Base-by-base conservation (phyloP, 208 protist genomes). In the Lotmaria passim region DNA sequence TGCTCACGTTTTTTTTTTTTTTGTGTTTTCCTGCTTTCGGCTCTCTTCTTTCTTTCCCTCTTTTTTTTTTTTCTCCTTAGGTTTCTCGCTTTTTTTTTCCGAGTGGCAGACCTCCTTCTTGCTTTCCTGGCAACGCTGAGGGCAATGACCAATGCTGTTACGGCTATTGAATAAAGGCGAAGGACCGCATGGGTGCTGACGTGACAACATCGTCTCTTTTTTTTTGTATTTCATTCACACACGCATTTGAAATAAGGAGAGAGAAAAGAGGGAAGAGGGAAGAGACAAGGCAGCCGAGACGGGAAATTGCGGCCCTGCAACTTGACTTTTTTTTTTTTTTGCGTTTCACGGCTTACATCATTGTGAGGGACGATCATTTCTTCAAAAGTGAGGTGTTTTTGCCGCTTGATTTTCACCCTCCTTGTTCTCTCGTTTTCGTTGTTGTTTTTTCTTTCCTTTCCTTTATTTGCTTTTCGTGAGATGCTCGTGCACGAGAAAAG, bases 341-440 rank as follows among this genome's bases (percentile, higher is more conserved):
- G n/a, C n/a, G n/a, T 48, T 21, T 48, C 43, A 23, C 43, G 7
- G 43, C 17, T 48, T 8, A 21, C 5, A 19, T 48, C 21, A n/a
- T 19, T 48, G 43, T 19, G 51, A 30, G 17, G 31, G 4, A 3
- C 19, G 31, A 34, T 24, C 12, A 57, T 17, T 39, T 7, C 30
- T 19, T 57, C 51, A 57, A 57, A 57, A 57, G 51, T 39, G 51
- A 57, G 7, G 41, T 47, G 44, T n/a, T 33, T 24, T 11, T 72
- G 17, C 43, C 53, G 41, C 39, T 30, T 24, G 26, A 50, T 39
- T 57, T 57, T 57, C 39, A 52, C 28, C 46, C 26, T 51, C 46
- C 53, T 60, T 47, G 31, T 48, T 21, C 43, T 19, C 43, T n/a
- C n/a, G n/a, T 19, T 57, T 56, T 50, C 36, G 52, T 23, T 72